Conservation (phyloP, 306 rosid genomes). For the Rosa lucieae region DNA sequence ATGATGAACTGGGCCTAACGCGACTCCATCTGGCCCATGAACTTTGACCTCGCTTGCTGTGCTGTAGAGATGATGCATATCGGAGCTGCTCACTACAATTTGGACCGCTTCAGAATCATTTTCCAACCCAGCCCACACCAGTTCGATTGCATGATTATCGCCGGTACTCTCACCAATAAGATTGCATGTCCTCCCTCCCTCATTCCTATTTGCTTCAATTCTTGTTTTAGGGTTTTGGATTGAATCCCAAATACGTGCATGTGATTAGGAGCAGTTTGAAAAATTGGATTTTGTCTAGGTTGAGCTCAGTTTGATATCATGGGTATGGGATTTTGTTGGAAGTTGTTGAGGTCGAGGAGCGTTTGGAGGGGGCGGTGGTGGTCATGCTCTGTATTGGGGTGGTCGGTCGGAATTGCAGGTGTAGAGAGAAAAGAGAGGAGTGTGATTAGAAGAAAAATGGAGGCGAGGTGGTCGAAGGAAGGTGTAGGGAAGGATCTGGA, state of each 20-base stretch:
- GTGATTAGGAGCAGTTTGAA: neutral
- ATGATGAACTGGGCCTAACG: conserved; percentile 96
- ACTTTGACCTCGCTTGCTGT: conserved; percentile 96
- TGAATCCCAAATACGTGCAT: neutral
- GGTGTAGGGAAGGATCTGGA: no score
- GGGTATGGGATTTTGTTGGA: no score
- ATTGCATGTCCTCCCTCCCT: conserved; percentile 42
- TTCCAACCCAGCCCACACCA: conserved; percentile 97
- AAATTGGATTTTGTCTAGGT: neutral
- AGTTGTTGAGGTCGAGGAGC: no score
- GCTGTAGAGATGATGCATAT: conserved; percentile 99
- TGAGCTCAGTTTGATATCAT: neutral
- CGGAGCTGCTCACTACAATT: conserved; percentile 89
- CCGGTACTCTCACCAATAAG: conserved; percentile 98
- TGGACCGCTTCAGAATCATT: conserved; percentile 88
- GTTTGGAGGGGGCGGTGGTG: no score
- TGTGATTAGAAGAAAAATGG: no score
- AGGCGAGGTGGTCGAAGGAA: no score
- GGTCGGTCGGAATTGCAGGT: no score
- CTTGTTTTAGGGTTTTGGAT: neutral
- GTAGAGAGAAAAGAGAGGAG: no score
- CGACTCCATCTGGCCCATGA: conserved; percentile 96
- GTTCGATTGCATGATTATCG: conserved; percentile 93
- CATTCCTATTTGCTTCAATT: neutral
- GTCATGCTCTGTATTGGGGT: no score